These are phyloP conservation scores for Leccinum rimulosum DNA, from an alignment of 768 basidiomycete species.

Conservation along the genomic window DNA sequence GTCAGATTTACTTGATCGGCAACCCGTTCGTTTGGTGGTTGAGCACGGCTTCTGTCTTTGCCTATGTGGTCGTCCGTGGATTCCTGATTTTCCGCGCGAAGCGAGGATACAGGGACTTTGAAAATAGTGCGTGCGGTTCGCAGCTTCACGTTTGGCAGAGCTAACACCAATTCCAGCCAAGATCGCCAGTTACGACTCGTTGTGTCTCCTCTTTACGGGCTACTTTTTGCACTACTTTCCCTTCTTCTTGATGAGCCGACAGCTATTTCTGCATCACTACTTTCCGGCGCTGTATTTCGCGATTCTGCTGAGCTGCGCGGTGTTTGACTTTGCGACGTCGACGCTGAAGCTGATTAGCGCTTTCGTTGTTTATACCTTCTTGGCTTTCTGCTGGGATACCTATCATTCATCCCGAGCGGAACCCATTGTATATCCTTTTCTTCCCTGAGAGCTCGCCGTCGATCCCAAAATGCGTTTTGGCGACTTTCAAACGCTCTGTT, in stretches of 20 bases:
- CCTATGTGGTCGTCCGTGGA: slow-evolving; percentile 68
- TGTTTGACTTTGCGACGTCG: slow-evolving; percentile 87
- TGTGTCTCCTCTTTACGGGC: slow-evolving; percentile 89
- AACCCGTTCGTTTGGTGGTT: slow-evolving; percentile 95
- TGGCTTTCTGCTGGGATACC: slow-evolving; percentile 17
- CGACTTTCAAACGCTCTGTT: slow-evolving; percentile 69
- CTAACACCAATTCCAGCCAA: slow-evolving; percentile 52
- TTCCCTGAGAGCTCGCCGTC: background rate
- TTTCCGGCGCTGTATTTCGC: slow-evolving; percentile 95
- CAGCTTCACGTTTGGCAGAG: slow-evolving; percentile 1
- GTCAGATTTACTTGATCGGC: slow-evolving; percentile 92
- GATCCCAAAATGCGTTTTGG: slow-evolving; percentile 56
- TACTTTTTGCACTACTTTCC: slow-evolving; percentile 95
- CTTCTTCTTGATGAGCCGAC: slow-evolving; percentile 96
- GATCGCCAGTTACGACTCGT: slow-evolving; percentile 86
- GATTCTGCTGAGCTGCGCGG: slow-evolving; percentile 69
- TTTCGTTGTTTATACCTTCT: slow-evolving; percentile 19
- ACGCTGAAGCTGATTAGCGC: slow-evolving; percentile 51
- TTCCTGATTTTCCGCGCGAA: slow-evolving; percentile 86
- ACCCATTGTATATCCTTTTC: slow-evolving; percentile 1
- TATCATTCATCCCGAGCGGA: slow-evolving; percentile 1
- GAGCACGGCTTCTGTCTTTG: slow-evolving; percentile 65
- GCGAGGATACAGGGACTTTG: slow-evolving; percentile 89
- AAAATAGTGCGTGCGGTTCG: slow-evolving; percentile 63
- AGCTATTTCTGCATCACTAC: slow-evolving; percentile 98